Base-by-base conservation (phyloP, 495 filamentous ascomycete species). In the Rhizodiscina lignyota region DNA sequence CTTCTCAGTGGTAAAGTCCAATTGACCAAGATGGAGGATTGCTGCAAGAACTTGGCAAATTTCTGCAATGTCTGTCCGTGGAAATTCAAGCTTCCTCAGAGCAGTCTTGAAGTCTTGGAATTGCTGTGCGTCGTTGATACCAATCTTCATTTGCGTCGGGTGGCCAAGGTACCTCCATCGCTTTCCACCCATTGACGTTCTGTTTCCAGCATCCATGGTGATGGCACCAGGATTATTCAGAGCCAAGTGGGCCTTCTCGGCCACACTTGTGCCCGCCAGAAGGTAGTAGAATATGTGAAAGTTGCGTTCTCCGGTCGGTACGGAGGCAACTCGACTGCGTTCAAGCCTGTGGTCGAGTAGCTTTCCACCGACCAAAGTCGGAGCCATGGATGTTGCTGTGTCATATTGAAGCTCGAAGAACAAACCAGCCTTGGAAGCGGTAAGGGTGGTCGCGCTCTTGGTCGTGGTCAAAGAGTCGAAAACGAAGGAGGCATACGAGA, bases 91-190 rank as follows among this genome's bases (percentile, higher is more conserved):
- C 52, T 92, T 94, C 30, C 87, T 62, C 34, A 97, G 60, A 2
- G 89, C 89, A 0, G 81, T 93, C 63, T 97, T 97, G 64, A 97
- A 97, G 34, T 94, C 78, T 52, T 91, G 82, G 57, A 97, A 97
- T 0, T 87, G 87, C 48, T 94, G 87, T 3, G 72, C 62, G 53
- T 97, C 89, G 50, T 97, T 94, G 52, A 97, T 82, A 17, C 89
- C 89, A 21, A 96, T 83, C 51, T 93, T 94, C 19, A 97, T 66
- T 51, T 97, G 89, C 0, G 87, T 93, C 1, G 87, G 87, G 50
- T 97, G 89, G 15, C 89, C 89, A 18, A 97, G 66, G 55, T 94
- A 97, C 49, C 81, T 73, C 89, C 89, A 97, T 54, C 89, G 62
- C 60, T 80, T 87, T 43, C 74, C 68, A 16, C 63, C 64, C 23